Conservation (phyloP, 176 grass and related monocot genomes). For the Triticum aestivum region IWGSC_CS_RefSeq_v2.1 NC_057800.1:488052537-488053036, state of each 20-base stretch:
- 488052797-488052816: conserved; percentile 41
- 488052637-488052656: no score
- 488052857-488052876: conserved; percentile 9
- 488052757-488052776: conserved; percentile 60
- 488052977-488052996: not conserved
- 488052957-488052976: not conserved
- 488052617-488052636: conserved; percentile 62
- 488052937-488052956: not conserved
- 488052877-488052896: not conserved
- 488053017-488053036: not conserved
- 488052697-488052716: not conserved
- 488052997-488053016: not conserved
- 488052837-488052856: not conserved
- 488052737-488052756: no score
- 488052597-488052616: conserved; percentile 51
- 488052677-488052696: not conserved
- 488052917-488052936: not conserved
- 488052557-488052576: conserved; percentile 85
- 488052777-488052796: conserved; percentile 47
- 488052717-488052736: not conserved
- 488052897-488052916: not conserved
- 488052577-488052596: conserved; percentile 90
- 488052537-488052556: conserved; percentile 52
- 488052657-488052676: not conserved
- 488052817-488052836: conserved; percentile 31